Percentiles rank a stretch among this genome's conserved stretches.
Conservation (phyloP, 139 green algal genomes). For the Chlamydomonas urium region DNA sequence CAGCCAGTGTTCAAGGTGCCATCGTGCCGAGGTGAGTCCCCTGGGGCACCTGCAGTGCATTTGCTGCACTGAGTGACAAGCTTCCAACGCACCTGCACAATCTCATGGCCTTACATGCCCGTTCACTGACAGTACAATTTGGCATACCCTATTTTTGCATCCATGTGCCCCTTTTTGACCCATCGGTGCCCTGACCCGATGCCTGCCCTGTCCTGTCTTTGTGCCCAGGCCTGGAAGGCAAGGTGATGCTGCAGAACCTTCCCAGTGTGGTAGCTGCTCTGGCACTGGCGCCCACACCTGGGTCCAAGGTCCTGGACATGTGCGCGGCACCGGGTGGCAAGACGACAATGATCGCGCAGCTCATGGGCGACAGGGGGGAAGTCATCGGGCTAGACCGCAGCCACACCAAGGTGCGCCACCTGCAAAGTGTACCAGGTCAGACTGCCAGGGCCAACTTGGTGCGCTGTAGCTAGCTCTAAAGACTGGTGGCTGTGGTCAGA, state of each 20-base stretch:
- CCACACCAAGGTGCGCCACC: conserved; percentile 80
- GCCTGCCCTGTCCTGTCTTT: not conserved
- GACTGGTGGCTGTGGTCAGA: too few species aligned
- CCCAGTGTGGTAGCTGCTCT: conserved; percentile 61
- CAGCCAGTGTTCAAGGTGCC: too few species aligned
- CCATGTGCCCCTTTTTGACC: conserved; percentile 11
- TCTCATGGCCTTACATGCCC: too few species aligned
- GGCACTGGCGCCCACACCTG: conserved; percentile 55
- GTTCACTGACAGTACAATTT: too few species aligned
- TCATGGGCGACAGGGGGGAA: conserved; percentile 71
- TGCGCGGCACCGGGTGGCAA: conserved; percentile 91
- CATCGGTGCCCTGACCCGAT: not conserved
- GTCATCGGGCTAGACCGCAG: conserved; percentile 76
- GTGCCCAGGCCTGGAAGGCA: conserved; percentile 16
- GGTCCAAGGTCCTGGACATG: conserved; percentile 82
- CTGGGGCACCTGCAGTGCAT: too few species aligned
- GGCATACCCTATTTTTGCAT: too few species aligned
- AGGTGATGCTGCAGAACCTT: conserved; percentile 79
- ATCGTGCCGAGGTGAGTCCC: too few species aligned
- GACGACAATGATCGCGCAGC: conserved; percentile 78
- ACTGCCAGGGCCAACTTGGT: too few species aligned
- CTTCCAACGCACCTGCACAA: too few species aligned
- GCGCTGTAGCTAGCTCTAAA: too few species aligned
- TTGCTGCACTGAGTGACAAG: too few species aligned
- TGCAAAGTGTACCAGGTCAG: too few species aligned